Percentiles rank a stretch among this genome's conserved stretches.
Conservation (phyloP, 768 basidiomycete genomes). For the Lactarius pseudohatsudake region DNA sequence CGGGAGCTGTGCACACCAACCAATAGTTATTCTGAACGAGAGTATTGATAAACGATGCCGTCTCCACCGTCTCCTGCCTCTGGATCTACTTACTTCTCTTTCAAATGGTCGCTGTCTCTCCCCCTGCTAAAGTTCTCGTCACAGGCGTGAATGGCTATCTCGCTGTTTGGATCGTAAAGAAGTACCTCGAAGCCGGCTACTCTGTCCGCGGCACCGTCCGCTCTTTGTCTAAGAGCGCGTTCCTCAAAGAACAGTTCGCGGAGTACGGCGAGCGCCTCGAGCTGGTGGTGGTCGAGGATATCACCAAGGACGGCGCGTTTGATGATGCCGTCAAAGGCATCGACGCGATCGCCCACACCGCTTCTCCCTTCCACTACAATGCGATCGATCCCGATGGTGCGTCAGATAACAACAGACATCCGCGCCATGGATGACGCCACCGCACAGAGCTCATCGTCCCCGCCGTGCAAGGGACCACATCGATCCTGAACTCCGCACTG, state of each 20-base stretch:
- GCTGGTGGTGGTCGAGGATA: slow-evolving; percentile 67
- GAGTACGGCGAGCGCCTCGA: slow-evolving; percentile 59
- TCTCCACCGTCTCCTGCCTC: not conserved
- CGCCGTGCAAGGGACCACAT: slow-evolving; percentile 68
- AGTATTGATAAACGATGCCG: not conserved
- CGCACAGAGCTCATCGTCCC: slow-evolving; percentile 62
- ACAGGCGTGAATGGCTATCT: slow-evolving; percentile 62
- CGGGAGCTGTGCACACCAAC: too few species aligned
- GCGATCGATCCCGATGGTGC: slow-evolving; percentile 43
- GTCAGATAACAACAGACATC: not conserved
- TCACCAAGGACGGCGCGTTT: slow-evolving; percentile 61
- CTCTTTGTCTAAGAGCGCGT: slow-evolving; percentile 55
- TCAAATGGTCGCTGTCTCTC: slow-evolving; percentile 39
- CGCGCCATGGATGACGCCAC: not conserved
- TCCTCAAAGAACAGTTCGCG: slow-evolving; percentile 54
- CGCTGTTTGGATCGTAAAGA: slow-evolving; percentile 56
- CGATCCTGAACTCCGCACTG: slow-evolving; percentile 57
- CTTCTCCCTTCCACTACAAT: slow-evolving; percentile 57
- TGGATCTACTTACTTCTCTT: not conserved
- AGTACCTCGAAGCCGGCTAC: slow-evolving; percentile 61
- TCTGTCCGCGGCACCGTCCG: slow-evolving; percentile 67
- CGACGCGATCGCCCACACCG: slow-evolving; percentile 68
- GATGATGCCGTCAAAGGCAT: slow-evolving; percentile 78
- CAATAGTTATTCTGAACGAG: too few species aligned
- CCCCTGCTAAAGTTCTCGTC: slow-evolving; percentile 47